phyloP scores from a whole-genome alignment of 352 stramenopile species.

The Globisporangium acanthophoron region DNA sequence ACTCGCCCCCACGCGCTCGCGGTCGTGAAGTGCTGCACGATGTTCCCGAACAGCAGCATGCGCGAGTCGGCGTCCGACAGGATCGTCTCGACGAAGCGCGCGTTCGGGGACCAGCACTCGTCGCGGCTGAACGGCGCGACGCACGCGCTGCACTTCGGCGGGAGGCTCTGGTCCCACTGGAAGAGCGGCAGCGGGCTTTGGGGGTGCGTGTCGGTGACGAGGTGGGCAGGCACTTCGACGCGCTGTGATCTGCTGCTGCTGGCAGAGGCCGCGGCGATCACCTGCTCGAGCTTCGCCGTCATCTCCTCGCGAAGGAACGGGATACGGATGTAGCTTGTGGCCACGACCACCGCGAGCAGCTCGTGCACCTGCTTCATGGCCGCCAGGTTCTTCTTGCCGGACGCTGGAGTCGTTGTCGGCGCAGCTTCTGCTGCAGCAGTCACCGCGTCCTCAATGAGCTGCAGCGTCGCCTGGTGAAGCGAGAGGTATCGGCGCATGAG shows the following conservation, averaged over 20 bases:
- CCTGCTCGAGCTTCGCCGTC: constrained; percentile 33
- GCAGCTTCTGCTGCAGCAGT: constrained; percentile 1
- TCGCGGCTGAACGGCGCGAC: constrained; percentile 37
- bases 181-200: constrained; percentile 37
- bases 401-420: background rate
- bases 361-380: constrained; percentile 12
- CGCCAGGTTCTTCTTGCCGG: background rate
- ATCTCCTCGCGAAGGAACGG: constrained; percentile 49
- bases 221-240: constrained; percentile 1
- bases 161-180: constrained; percentile 46
- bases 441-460: constrained; percentile 35
- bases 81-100: constrained; percentile 25
- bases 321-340: constrained; percentile 49
- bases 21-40: constrained; percentile 52
- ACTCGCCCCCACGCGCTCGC: constrained; percentile 34
- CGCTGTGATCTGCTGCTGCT: background rate
- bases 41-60: constrained; percentile 40
- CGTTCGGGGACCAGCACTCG: constrained; percentile 33
- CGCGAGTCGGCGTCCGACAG: constrained; percentile 30
- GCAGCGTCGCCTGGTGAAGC: constrained; percentile 59
- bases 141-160: constrained; percentile 41
- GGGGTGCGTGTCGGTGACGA: constrained; percentile 18
- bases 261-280: constrained; percentile 7
- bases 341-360: constrained; percentile 35
- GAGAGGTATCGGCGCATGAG: constrained; percentile 47